Evolutionary conservation across 306 rosid species (phyloP).

Genomic region (barrel medic (Medicago truncatula)): MtrunA17r5.0-ANR NC_053045.1:46386001-46386500

Average conservation of each 20-base stretch:
- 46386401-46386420: conserved; percentile 15
- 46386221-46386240: conserved; percentile 86
- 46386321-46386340: conserved; percentile 27
- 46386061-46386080: too few relatives aligned
- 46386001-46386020: too few relatives aligned
- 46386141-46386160: background rate
- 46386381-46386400: background rate
- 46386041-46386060: too few relatives aligned
- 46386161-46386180: background rate
- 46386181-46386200: conserved; percentile 12
- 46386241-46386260: conserved; percentile 83
- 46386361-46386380: conserved; percentile 17
- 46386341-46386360: conserved; percentile 1
- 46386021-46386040: background rate
- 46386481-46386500: conserved; percentile 32
- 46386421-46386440: background rate
- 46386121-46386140: conserved; percentile 3
- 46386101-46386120: too few relatives aligned
- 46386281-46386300: conserved; percentile 46
- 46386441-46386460: background rate
- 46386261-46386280: conserved; percentile 77
- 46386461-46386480: conserved; percentile 50
- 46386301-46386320: conserved; percentile 33
- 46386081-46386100: background rate
- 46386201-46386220: conserved; percentile 36